phyloP scores from a whole-genome alignment of 148 eudicot genomes.

The Pouteria glomerata region DNA sequence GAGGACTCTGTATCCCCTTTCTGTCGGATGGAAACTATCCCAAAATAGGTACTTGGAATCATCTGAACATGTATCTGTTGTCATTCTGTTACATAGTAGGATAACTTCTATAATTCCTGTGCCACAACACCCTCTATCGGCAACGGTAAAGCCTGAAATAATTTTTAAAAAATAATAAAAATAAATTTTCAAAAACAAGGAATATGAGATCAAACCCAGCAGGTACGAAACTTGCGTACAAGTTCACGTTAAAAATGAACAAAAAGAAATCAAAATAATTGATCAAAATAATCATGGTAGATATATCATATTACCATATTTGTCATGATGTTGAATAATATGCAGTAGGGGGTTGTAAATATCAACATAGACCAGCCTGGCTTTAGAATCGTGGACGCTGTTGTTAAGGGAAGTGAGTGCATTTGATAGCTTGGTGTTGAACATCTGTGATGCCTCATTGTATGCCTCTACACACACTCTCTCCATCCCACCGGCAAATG shows the following conservation, averaged over 20 bases:
- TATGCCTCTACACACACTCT: conserved; percentile 29
- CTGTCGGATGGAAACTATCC: conserved; percentile 62
- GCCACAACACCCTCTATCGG: no score
- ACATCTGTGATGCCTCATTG: conserved; percentile 32
- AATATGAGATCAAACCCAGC: neutral
- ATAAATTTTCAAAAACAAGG: neutral
- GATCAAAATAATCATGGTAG: no score
- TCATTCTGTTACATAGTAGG: conserved; percentile 29
- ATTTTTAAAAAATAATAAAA: neutral
- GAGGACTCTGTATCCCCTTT: conserved; percentile 30
- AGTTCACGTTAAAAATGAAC: no score
- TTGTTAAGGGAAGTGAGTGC: conserved; percentile 18
- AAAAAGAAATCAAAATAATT: no score
- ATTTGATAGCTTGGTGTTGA: conserved; percentile 34
- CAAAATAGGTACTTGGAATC: conserved; percentile 35
- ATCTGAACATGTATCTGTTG: conserved; percentile 29
- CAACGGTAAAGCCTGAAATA: conserved; percentile 31
- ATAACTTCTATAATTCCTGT: conserved; percentile 35
- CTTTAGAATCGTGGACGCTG: conserved; percentile 13
- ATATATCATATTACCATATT: conserved; percentile 43
- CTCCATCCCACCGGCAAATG: conserved; percentile 32
- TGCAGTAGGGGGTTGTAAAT: conserved; percentile 38
- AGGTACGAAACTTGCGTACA: no score
- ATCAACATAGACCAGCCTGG: conserved; percentile 48
- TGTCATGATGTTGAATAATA: conserved; percentile 31